Evolutionary conservation across 257 asterid genomes (phyloP), one percentile per base, ranked within the genome.

Genomic region (Salvia rosmarinus): DNA sequence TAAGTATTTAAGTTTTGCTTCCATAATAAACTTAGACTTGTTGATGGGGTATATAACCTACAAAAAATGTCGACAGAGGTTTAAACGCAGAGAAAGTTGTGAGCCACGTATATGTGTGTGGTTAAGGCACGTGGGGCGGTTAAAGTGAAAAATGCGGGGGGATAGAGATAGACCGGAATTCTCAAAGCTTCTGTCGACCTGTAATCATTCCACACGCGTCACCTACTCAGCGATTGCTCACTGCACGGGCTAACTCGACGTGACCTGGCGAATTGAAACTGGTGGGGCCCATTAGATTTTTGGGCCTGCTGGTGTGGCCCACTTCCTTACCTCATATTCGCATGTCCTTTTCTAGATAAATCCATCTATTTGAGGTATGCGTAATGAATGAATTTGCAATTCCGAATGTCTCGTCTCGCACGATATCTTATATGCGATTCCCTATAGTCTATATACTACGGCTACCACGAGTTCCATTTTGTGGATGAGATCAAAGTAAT

Each of bases 41-140:
- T n/a, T n/a, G n/a, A n/a, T n/a, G n/a, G n/a, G n/a, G n/a, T n/a
- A n/a, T n/a, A 44, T 12, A 44, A 46, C 19, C 52, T 4, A 46
- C 30, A 4, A n/a, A 13, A 46, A 5, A 46, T 4, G 6, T n/a
- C 8, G 28, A 7, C 3, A 2, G n/a, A 28, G 14, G 10, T 10
- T 16, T 20, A 9, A 19, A 52, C 0, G 16, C 19, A 39, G 39
- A 67, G 44, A 64, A 51, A 64, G 68, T 42, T 28, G 13, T 74
- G 64, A 72, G 77, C 71, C 83, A 82, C 78, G 75, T 52, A 17
- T 17, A 0, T 19, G 47, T 76, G 51, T 83, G 87, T 81, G 96
- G 95, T 74, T 43, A 47, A 73, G 84, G 80, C 88, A 80, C 85
- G 86, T 86, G 78, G 83, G 92, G 81, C 89, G 87, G 89, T 80